Base-by-base conservation (phyloP, 2,329 filamentous ascomycete genomes). In the Sporothrix euskadiensis region DNA sequence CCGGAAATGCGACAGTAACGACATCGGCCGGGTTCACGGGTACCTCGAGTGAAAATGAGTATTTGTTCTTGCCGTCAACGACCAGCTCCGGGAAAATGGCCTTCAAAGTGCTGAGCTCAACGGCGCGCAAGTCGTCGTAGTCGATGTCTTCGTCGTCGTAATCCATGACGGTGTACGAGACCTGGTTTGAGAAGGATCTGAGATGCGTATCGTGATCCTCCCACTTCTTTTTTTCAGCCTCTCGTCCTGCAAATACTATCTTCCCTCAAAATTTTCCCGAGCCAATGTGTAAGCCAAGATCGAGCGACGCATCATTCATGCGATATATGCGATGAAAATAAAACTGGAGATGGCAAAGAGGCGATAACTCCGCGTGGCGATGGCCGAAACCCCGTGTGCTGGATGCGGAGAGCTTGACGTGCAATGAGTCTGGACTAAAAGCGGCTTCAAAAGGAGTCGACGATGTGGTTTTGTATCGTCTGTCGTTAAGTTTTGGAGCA, bases 61-160 rank as follows among this genome's bases (percentile, higher is more conserved):
- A 85, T n/a, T 79, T 79, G 73, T 85, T 81, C 44, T 83, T 77
- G 7, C 82, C 78, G 63, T 83, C 79, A 26, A 84, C 79, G 41
- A 83, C 83, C 16, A 92, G 86, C 80, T 92, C 90, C n/a, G 90
- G 90, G 76, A 87, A 92, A 77, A 92, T 92, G 75, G 89, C 88
- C 73, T 84, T 82, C 73, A 92, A 84, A 16, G 88, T 86, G 77
- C 85, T 86, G 72, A 92, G 83, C 83, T 92, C 90, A 65, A 85
- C 82, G 72, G 84, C 80, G 69, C 90, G 88, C 75, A 84, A 83
- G 78, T 89, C 86, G 77, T 87, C 84, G 75, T 80, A 81, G 73
- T 81, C 81, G 22, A 57, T 41, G 72, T 81, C 80, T 5, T 52
- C 54, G 54, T 65, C 65, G 56, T 47, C 49, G 49, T 9, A 30